Evolutionary conservation across 441 rosid species (phyloP), one percentile per base, ranked within the genome.

Genomic region (Metrosideros polymorpha): DNA sequence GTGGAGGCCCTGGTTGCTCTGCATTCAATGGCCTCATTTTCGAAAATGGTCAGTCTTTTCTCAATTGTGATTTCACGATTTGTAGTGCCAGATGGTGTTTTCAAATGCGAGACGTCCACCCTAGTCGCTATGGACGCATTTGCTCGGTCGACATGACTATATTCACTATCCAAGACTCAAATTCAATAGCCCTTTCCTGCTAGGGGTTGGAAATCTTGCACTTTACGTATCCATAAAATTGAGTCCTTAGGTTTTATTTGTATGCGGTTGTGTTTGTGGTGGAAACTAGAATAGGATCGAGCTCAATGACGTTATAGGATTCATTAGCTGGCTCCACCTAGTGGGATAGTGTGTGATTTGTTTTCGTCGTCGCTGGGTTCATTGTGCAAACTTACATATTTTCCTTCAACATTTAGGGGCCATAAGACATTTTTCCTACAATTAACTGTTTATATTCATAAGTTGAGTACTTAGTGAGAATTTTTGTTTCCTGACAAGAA

Each of bases 1-100:
- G 87, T 51, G 88, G 90, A 15, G 90, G 87, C 39, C 90, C 90
- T 9, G 88, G 90, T 29, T 89, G 90, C 83, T 89, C 90, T 66
- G 86, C 87, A 18, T 76, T 89, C 63, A 82, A 86, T 57, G 90
- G 88, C 39, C 88, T 89, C 83, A 56, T 89, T 59, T 89, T 18
- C n/a, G 84, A 89, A 86, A 89, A 43, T 29, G 90, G 90, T 89
- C 15, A 19, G 79, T 10, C 47, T 66, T 66, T 66, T 12, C n/a
- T 66, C 47, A 35, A 35, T 66, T 39, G 3, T 35, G 2, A 39
- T 66, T 9, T 35, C n/a, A 66, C 35, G n/a, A 24, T 35, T 22
- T 66, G n/a, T 22, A 2, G 27, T 19, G n/a, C 15, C 25, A 10
- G 45, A 24, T 45, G 47, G 79, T n/a, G 15, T 66, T 35, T 63